phyloP scores from a whole-genome alignment of 23 red algal genomes.

The Gracilaria gracilis region DNA sequence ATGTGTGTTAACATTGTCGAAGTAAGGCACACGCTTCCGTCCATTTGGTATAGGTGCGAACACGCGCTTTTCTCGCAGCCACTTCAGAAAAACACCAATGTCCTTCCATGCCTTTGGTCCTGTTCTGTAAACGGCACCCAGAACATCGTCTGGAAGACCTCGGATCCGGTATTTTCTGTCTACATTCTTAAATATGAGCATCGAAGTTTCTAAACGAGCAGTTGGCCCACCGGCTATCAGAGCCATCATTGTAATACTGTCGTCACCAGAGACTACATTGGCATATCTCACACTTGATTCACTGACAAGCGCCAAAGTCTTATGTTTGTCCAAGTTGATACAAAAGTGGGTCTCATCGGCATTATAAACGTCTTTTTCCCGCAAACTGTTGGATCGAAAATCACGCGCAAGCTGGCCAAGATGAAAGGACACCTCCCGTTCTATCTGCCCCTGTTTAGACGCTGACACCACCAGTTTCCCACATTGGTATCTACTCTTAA shows the following conservation, averaged over 20 bases:
- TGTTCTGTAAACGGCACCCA: not conserved
- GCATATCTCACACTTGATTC: slow-evolving; percentile 20
- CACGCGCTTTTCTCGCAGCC: slow-evolving; percentile 9
- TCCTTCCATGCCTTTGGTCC: slow-evolving; percentile 29
- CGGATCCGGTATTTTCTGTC: slow-evolving; percentile 33
- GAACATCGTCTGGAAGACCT: slow-evolving; percentile 23
- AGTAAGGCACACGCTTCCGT: not conserved
- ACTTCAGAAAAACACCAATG: not conserved
- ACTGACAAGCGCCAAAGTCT: not conserved
- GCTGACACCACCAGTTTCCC: slow-evolving; percentile 35
- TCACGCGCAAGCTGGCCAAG: not conserved
- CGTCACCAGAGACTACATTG: too few relatives aligned
- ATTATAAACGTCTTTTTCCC: slow-evolving; percentile 33
- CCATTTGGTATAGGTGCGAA: not conserved
- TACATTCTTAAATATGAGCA: too few relatives aligned
- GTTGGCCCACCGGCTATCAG: not conserved
- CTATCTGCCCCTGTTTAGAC: slow-evolving; percentile 17
- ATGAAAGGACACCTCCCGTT: slow-evolving; percentile 18
- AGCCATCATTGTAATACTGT: slow-evolving; percentile 30
- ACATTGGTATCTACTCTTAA: slow-evolving; percentile 9
- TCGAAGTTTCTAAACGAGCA: not conserved
- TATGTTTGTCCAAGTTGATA: slow-evolving; percentile 46
- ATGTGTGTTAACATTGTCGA: slow-evolving; percentile 10
- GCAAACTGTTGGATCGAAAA: not conserved
- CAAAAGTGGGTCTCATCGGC: slow-evolving; percentile 35